Conservation (phyloP, 2,329 filamentous ascomycete genomes). For the Arthrobotrys conoides region DNA sequence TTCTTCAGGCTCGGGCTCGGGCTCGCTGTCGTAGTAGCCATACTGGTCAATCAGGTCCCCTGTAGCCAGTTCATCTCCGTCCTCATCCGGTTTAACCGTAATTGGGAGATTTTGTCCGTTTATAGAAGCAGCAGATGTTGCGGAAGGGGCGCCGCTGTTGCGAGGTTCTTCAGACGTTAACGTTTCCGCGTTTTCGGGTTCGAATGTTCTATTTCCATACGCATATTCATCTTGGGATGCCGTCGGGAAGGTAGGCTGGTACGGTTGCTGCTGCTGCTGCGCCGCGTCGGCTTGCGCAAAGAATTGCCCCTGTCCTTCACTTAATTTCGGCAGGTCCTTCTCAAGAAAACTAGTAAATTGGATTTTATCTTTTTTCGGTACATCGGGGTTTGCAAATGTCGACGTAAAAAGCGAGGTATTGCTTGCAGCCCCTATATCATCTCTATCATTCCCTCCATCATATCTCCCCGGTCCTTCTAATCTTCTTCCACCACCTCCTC, state of each 20-base stretch:
- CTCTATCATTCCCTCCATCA: conserved; percentile 34
- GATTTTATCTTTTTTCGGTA: conserved; percentile 57
- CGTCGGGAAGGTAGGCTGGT: conserved; percentile 14
- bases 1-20: conserved; percentile 24
- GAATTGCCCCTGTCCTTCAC: conserved; percentile 49
- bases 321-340: conserved; percentile 57
- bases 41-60: conserved; percentile 57
- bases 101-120: conserved; percentile 40
- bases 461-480: conserved; percentile 30
- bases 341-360: conserved; percentile 57
- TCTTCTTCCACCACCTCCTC: conserved; percentile 12
- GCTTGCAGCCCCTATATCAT: conserved; percentile 46
- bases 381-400: conserved; percentile 58
- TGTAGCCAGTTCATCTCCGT: conserved; percentile 54
- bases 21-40: conserved; percentile 48
- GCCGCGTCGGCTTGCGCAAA: conserved; percentile 38
- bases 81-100: conserved; percentile 60
- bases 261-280: conserved; percentile 39
- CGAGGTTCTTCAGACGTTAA: neutral
- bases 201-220: conserved; percentile 43
- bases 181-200: conserved; percentile 48
- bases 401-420: conserved; percentile 46
- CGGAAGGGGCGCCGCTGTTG: conserved; percentile 15
- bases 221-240: conserved; percentile 28
- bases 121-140: conserved; percentile 45